Base-by-base conservation (phyloP, 139 green algal species). In the Chlamydomonas eustigma region DNA sequence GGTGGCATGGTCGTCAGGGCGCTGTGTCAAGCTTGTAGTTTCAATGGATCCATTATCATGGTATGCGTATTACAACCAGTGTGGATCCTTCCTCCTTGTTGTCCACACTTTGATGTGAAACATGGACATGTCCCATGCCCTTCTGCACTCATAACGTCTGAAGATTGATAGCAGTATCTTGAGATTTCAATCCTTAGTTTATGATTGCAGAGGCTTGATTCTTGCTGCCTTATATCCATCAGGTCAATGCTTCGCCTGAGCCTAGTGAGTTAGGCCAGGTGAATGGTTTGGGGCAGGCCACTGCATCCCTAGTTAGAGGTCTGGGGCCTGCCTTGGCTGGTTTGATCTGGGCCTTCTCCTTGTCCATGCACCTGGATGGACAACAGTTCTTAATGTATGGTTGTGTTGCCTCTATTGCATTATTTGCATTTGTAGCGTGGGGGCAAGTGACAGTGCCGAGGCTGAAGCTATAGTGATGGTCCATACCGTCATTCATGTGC, bases 211-310 rank as follows among this genome's bases (percentile, higher is more conserved):
- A n/a, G n/a, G n/a, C n/a, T n/a, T n/a, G n/a, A n/a, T n/a, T n/a
- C n/a, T n/a, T 18, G 18, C 44, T 58, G 44, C 44, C 44, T 18
- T 18, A 18, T 18, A 28, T 12, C 44, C 12, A 12, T 58, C 44
- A 58, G 44, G 44, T 58, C 12, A 58, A 58, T 58, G 44, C 44
- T 58, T 12, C 44, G 18, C 44, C 44, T 18, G 12, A 12, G 12
- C 44, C 44, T 12, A 12, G 18, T 18, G 12, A 58, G 12, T 18
- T 58, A 18, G 44, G 44, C 1, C 52, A 74, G 5, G 87, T 93
- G 4, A 94, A 94, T 67, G 90, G 90, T 6, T 75, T 84, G 3
- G 90, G 90, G 0, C 88, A 93, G 65, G 88, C 86, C 2, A 44
- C 92, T 32, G 89, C 88, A 0, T 79, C 78, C 8, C 66, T 87